These are phyloP conservation scores for Yamadazyma ubonensis DNA, from an alignment of 805 yeast genomes.

Conservation along the genomic window DNA sequence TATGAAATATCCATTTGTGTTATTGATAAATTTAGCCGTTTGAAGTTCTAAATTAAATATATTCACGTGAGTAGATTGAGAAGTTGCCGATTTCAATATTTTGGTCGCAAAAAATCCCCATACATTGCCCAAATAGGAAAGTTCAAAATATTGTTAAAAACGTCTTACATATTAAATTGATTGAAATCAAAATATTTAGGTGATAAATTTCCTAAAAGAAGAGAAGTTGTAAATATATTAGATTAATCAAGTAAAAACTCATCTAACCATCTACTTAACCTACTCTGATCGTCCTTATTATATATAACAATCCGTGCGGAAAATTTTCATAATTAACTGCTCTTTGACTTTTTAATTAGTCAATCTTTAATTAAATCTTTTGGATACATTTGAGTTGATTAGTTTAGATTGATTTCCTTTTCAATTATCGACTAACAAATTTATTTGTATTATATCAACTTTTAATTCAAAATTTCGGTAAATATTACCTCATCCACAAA, in stretches of 20 bases:
- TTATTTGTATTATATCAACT: no score
- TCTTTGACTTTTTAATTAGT: conserved; percentile 3
- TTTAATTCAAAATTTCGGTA: conserved; percentile 1
- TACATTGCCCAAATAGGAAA: conserved; percentile 10
- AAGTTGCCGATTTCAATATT: conserved; percentile 2
- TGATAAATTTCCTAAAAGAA: conserved; percentile 7
- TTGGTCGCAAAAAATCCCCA: conserved; percentile 12
- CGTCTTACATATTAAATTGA: conserved; percentile 5
- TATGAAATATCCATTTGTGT: no score
- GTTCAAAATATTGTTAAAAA: conserved; percentile 7
- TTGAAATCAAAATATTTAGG: conserved; percentile 14
- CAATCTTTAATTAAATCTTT: neutral
- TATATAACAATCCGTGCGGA: conserved; percentile 9
- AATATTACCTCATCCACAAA: conserved; percentile 1
- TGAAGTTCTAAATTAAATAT: neutral
- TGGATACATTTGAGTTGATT: no score
- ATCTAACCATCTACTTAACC: conserved; percentile 3
- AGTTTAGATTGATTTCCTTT: no score
- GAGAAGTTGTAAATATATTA: conserved; percentile 13
- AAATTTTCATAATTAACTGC: conserved; percentile 2
- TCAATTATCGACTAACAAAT: no score
- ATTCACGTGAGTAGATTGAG: conserved; percentile 2
- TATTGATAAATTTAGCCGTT: no score
- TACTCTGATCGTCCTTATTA: neutral
- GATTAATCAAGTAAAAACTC: conserved; percentile 14